Evolutionary conservation across 139 green algal genomes (phyloP).

Genomic region (Closterium sp.): DNA sequence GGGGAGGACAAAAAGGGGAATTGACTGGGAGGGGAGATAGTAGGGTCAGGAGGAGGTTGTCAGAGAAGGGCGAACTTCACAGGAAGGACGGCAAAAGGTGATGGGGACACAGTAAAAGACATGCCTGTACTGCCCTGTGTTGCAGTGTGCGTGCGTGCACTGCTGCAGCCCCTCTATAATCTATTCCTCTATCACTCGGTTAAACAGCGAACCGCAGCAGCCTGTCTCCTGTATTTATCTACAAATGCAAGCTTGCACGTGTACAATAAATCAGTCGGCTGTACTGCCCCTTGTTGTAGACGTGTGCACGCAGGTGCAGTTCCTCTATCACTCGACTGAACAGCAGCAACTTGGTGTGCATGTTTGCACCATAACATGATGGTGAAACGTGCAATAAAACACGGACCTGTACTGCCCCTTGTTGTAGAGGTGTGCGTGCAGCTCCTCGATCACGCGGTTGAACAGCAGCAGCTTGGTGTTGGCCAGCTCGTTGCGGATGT

Average conservation of each 20-base stretch:
- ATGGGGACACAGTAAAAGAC: too few relatives aligned
- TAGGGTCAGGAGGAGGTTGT: neutral
- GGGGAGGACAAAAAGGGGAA: neutral
- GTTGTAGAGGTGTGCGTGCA: slow-evolving; percentile 47
- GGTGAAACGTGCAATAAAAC: neutral
- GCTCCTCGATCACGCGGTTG: slow-evolving; percentile 44
- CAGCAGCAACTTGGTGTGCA: slow-evolving; percentile 4
- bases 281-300: slow-evolving; percentile 50
- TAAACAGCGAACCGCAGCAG: slow-evolving; percentile 19
- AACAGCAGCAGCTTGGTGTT: slow-evolving; percentile 24
- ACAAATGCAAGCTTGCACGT: neutral
- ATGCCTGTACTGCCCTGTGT: neutral
- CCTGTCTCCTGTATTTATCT: neutral
- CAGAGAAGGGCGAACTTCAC: neutral
- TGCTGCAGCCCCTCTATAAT: too few relatives aligned
- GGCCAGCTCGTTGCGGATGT: slow-evolving; percentile 36
- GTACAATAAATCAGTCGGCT: slow-evolving; percentile 4
- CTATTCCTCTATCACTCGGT: slow-evolving; percentile 9
- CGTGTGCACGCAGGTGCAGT: slow-evolving; percentile 37
- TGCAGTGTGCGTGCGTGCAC: neutral
- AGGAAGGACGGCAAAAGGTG: too few relatives aligned
- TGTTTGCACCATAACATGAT: too few relatives aligned
- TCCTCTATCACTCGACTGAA: slow-evolving; percentile 48
- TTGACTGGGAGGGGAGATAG: neutral
- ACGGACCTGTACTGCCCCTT: slow-evolving; percentile 46